Evolutionary conservation across 176 grass and related monocot genomes (phyloP), one percentile per base, ranked within the genome.

Genomic region (Oryza meyeriana): DNA sequence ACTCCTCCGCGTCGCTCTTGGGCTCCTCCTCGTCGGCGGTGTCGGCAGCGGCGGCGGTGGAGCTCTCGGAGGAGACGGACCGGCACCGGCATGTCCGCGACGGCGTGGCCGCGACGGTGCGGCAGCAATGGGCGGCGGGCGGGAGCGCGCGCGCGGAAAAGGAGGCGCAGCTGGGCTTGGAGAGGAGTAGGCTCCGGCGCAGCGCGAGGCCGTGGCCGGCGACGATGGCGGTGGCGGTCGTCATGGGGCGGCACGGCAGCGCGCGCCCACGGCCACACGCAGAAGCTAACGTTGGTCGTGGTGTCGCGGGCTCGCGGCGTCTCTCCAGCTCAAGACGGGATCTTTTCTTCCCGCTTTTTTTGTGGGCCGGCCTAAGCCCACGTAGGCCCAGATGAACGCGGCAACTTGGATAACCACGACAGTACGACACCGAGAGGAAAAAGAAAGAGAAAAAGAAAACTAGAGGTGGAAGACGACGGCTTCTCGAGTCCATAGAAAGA

Each of bases 211-310:
- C 83, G 20, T 45, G 83, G 4, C 83, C 78, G 83, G 83, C 78
- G 59, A 85, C 78, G 78, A 82, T 78, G 78, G 83, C 83, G 61
- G 83, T 82, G 72, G 88, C 66, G 78, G 88, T 89, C 57, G 83
- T 81, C 88, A 89, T 89, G 87, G 24, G 40, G 77, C 25, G 58
- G 71, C 6, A 39, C 36, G 36, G 16, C 45, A n/a, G 59, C 40
- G 62, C 67, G 71, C 55, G 52, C 72, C 78, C 72, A 85, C 88
- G 72, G 83, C 88, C 88, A 89, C 88, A 78, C 88, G 80, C 66
- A 82, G n/a, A 89, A 82, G 88, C 66, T 89, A 89, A 85, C 83
- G 88, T 81, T 82, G 58, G 26, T 66, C 34, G 22, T 82, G 78
- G 55, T 65, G 82, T 69, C 75, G 86, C 69, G 76, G 86, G 69